Percentiles rank a stretch among this genome's conserved stretches.
Conservation (phyloP, 208 protist species). For the Leishmania martiniquensis region DNA sequence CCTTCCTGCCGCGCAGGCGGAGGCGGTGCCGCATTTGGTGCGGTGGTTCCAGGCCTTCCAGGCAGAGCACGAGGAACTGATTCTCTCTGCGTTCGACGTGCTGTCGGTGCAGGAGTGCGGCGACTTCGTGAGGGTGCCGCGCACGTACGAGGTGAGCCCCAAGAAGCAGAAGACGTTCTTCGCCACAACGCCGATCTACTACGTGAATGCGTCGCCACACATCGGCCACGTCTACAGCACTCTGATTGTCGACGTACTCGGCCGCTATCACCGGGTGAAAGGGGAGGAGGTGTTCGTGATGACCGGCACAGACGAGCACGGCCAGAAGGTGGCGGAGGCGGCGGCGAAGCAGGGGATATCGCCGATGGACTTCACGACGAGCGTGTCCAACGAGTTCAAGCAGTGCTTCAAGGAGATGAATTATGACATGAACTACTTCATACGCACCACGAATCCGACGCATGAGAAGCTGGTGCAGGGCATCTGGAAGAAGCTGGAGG, state of each 20-base stretch:
- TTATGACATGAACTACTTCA: conserved; percentile 95
- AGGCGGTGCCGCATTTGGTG: conserved; percentile 58
- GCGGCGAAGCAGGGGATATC: conserved; percentile 71
- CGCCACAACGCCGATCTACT: conserved; percentile 92
- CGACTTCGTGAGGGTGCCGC: conserved; percentile 83
- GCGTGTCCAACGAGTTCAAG: conserved; percentile 90
- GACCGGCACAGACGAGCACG: conserved; percentile 99
- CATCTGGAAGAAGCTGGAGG: conserved; percentile 92
- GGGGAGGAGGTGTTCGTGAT: conserved; percentile 92
- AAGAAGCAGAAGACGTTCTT: conserved; percentile 81
- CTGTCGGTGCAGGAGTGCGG: conserved; percentile 82
- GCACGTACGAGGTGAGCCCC: conserved; percentile 70
- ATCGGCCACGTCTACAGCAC: conserved; percentile 94
- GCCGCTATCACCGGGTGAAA: conserved; percentile 86
- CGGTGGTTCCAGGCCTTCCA: conserved; percentile 80
- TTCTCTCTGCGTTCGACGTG: conserved; percentile 60
- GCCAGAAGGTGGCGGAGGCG: conserved; percentile 96
- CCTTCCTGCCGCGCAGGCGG: conserved; percentile 44
- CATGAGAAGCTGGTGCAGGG: conserved; percentile 81
- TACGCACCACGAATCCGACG: conserved; percentile 95
- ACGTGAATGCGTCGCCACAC: conserved; percentile 92
- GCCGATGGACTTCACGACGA: conserved; percentile 93
- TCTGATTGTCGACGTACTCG: conserved; percentile 90
- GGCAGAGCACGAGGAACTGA: conserved; percentile 47
- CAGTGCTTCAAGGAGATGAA: conserved; percentile 88